These are phyloP conservation scores for Corallochytrium limacisporum DNA, from an alignment of 78 protist genomes.

Conservation along the genomic window DNA sequence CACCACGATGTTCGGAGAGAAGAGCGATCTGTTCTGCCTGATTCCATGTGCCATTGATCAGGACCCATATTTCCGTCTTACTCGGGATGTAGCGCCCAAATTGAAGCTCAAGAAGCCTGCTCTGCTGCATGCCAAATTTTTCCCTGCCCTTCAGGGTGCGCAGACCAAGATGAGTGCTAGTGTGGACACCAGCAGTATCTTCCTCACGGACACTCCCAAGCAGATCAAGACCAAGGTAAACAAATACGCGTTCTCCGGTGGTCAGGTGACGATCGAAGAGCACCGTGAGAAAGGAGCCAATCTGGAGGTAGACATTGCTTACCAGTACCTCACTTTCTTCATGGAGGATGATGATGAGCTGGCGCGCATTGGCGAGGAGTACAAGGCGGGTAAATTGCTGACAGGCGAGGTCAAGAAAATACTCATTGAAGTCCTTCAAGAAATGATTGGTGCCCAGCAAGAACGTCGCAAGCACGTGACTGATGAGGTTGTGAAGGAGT, in stretches of 20 bases:
- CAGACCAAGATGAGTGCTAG: slow-evolving; percentile 86
- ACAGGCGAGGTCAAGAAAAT: slow-evolving; percentile 72
- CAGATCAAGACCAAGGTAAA: slow-evolving; percentile 67
- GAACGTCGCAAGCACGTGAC: slow-evolving; percentile 16
- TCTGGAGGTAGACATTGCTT: slow-evolving; percentile 62
- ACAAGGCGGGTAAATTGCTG: slow-evolving; percentile 66
- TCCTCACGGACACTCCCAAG: slow-evolving; percentile 81
- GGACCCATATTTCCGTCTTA: slow-evolving; percentile 98
- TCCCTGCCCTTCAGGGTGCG: slow-evolving; percentile 82
- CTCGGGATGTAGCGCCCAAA: slow-evolving; percentile 91
- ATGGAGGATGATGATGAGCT: slow-evolving; percentile 75
- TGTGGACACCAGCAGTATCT: slow-evolving; percentile 61
- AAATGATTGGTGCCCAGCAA: slow-evolving; percentile 34
- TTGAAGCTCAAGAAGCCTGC: slow-evolving; percentile 83
- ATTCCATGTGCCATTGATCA: slow-evolving; percentile 99
- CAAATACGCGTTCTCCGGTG: slow-evolving; percentile 90
- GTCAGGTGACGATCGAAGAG: slow-evolving; percentile 79
- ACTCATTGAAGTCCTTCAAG: slow-evolving; percentile 33
- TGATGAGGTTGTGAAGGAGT: slow-evolving; percentile 21
- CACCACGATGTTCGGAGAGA: slow-evolving; percentile 83
- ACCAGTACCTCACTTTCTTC: slow-evolving; percentile 73
- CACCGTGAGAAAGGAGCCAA: slow-evolving; percentile 79
- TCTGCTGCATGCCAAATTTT: slow-evolving; percentile 78
- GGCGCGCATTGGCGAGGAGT: slow-evolving; percentile 40
- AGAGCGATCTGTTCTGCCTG: slow-evolving; percentile 67